Evolutionary conservation across 75 land plant species (phyloP).

Genomic region (Isoetes taiwanensis): DNA sequence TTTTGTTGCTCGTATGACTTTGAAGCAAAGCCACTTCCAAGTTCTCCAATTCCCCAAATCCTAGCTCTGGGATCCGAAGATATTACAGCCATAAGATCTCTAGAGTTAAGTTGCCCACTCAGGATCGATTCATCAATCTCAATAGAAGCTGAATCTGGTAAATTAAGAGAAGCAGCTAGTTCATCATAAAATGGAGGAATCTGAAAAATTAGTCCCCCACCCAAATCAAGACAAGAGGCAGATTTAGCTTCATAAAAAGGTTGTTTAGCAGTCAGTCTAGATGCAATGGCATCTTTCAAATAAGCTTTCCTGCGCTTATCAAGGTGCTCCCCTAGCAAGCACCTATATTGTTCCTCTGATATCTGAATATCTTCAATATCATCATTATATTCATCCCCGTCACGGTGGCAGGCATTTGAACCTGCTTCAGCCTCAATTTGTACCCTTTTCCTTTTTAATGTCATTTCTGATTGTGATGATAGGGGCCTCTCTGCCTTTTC

Average conservation of each 20-base stretch:
- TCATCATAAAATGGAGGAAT: conserved; percentile 79
- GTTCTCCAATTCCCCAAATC: conserved; percentile 40
- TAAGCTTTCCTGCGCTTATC: conserved; percentile 33
- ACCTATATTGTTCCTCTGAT: conserved; percentile 51
- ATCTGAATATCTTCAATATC: conserved; percentile 24
- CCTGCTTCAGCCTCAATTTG: conserved; percentile 35
- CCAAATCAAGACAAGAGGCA: conserved; percentile 45
- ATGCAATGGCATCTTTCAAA: conserved; percentile 19
- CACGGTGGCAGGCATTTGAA: conserved; percentile 12
- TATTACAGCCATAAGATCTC: conserved; percentile 52
- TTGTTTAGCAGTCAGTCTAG: conserved; percentile 20
- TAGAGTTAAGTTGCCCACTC: conserved; percentile 50
- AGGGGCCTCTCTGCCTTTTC: conserved; percentile 27
- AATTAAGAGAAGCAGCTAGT: conserved; percentile 37
- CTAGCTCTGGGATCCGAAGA: conserved; percentile 34
- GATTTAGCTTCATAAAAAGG: conserved; percentile 9
- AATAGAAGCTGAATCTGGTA: conserved; percentile 56
- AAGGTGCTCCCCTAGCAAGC: conserved; percentile 62
- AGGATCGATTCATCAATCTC: conserved; percentile 54
- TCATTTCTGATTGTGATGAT: conserved; percentile 25
- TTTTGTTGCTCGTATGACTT: neutral
- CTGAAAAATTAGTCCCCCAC: conserved; percentile 53
- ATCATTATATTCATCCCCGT: conserved; percentile 40
- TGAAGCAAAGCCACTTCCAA: neutral
- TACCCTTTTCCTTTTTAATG: conserved; percentile 36